Conservation (phyloP, 2,329 filamentous ascomycete genomes). For the Pseudofabraea citricarpa region DNA sequence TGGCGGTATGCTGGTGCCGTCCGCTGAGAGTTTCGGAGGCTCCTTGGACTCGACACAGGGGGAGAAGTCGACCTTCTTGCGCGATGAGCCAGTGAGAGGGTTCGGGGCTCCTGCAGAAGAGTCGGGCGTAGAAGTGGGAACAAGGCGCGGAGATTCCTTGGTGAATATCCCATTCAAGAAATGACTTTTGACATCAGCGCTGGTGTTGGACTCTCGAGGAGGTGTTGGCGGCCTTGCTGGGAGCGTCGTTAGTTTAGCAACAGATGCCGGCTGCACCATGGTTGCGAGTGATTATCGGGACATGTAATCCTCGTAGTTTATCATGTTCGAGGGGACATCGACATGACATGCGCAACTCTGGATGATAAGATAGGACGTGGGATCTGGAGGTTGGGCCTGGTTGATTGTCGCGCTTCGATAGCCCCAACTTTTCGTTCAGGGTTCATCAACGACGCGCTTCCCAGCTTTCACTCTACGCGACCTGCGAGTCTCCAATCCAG, state of each 20-base stretch:
- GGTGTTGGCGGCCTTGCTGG: conserved; percentile 62
- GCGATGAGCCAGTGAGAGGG: conserved; percentile 21
- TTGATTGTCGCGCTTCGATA: no score
- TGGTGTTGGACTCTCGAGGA: conserved; percentile 39
- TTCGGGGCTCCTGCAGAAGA: conserved; percentile 30
- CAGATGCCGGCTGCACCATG: conserved; percentile 24
- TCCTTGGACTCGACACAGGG: conserved; percentile 51
- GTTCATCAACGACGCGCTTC: no score
- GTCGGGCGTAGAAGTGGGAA: conserved; percentile 16
- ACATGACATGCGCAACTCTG: no score
- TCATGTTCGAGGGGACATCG: no score
- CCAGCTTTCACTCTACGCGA: no score
- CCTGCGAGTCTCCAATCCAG: no score
- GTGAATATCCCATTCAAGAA: conserved; percentile 23
- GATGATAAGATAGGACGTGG: no score
- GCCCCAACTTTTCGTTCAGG: no score
- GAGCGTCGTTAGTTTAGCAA: conserved; percentile 37
- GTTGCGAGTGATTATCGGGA: conserved; percentile 18
- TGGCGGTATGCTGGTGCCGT: conserved; percentile 8
- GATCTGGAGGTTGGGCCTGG: no score
- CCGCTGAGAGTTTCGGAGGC: conserved; percentile 25
- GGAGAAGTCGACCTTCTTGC: conserved; percentile 58
- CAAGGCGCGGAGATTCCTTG: conserved; percentile 22
- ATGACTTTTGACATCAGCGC: conserved; percentile 28
- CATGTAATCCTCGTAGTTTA: no score